Base-by-base conservation (phyloP, 495 filamentous ascomycete genomes). In the Penicillium ochrochloron region DNA sequence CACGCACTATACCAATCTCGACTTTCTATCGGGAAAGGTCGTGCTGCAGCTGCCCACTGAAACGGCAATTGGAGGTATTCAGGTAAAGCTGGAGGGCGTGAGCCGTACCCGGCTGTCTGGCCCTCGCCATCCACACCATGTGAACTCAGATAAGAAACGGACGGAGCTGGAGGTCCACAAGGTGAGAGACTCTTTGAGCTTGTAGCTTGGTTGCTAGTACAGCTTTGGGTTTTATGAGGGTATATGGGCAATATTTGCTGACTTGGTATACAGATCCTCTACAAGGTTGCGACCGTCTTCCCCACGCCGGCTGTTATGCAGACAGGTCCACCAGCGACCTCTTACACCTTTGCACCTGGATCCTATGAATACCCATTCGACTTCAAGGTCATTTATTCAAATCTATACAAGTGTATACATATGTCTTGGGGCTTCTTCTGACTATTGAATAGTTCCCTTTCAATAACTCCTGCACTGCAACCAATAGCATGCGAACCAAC, bases 21-120 rank as follows among this genome's bases (percentile, higher is more conserved):
- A 99, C 75, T 80, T 87, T 63, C 84, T 99, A 31, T 84, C 82
- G 2, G 90, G 90, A 25, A 85, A 76, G 56, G 85, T 97, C 23
- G 72, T 93, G 14, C 76, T 99, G 55, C 75, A 78, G 19, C 81
- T 93, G 8, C 74, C 73, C 11, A 86, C 84, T 29, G 85, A 88
- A 59, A 85, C 91, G 61, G 84, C 86, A 31, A 83, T 99, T 52
- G 85, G 89, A 31, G 86, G 86, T 14, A 90, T 99, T 58, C 84
- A 93, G 46, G 94, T 97, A 66, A 99, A 99, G 80, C 84, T 99
- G 39, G 94, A 99, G 73, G 95, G 94, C 59, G 93, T 96, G 75
- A 91, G 89, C 66, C 83, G 84, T 53, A 93, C 92, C 21, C 84
- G 86, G 48, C 73, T 90, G 73, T 64, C 79, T 76, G 66, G 80